Evolutionary conservation across 108 stramenopile species (phyloP), one percentile per base, ranked within the genome.

Genomic region (Pseudonitzschia multistriata): DNA sequence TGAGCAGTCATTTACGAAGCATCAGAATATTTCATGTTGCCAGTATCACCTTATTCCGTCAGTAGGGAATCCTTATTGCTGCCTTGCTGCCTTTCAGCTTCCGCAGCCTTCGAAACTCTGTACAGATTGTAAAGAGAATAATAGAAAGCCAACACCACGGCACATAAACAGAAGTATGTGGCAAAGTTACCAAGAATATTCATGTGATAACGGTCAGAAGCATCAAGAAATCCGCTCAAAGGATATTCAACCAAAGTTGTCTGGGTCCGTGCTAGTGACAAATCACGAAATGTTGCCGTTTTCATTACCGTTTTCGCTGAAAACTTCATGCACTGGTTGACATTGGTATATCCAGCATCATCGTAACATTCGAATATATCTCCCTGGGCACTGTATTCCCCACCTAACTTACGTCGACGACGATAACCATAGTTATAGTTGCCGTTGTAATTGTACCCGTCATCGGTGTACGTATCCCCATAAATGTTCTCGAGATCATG

Each of bases 301-400:
- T 72, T 68, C 85, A 86, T 80, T 8, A 53, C 59, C 37, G 85
- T 86, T 39, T 86, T 86, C 67, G 85, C 81, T 25, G 70, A 72
- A 67, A 86, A 86, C 53, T 86, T 86, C 85, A 86, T 86, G 73
- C 85, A 86, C 80, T 84, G 83, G 40, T 81, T 85, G 54, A 81
- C 80, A 39, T 78, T 81, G 34, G 74, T 82, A 60, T 86, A 86
- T 34, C 80, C 85, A 14, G 85, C 85, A 61, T 78, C 79, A 62
- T 86, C 85, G 30, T 83, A 73, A 57, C 85, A 86, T 14, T 80
- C 69, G 47, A 79, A 86, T 1, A 35, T 22, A 14, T 76, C 80
- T 40, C 75, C 75, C 45, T 57, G 5, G 15, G 73, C 45, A 22
- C 13, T 22, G 30, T 49, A 35, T 35, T 66, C 68, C 19, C 71